Conservation (phyloP, 1,284 basidiomycete species). For the Rhodotorula sp. region DNA sequence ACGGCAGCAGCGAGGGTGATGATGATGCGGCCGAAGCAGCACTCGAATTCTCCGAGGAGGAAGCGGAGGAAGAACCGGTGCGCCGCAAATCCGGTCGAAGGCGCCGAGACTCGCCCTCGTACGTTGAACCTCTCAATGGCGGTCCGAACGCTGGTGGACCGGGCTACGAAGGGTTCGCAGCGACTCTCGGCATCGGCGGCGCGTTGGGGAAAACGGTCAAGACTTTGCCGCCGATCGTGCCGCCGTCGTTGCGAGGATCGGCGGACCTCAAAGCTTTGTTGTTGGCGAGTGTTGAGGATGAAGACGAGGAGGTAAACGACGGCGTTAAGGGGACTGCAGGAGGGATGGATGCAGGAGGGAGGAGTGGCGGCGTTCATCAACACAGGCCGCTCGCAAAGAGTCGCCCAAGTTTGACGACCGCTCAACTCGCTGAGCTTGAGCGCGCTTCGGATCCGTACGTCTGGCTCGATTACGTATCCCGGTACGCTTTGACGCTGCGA, state of each 20-base stretch:
- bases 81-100: not conserved
- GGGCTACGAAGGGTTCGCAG: no score
- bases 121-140: no score
- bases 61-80: not conserved
- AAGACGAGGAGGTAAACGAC: not conserved
- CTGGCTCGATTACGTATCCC: no score
- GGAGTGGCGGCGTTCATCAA: no score
- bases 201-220: not conserved
- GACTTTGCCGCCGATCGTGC: not conserved
- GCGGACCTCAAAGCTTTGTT: not conserved
- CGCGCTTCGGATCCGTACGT: conserved; percentile 13
- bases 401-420: not conserved
- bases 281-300: not conserved
- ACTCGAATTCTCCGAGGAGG: not conserved
- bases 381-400: not conserved
- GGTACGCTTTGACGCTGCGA: not conserved
- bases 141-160: no score
- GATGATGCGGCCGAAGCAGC: not conserved
- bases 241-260: not conserved
- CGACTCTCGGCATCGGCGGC: not conserved
- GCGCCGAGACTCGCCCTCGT: no score
- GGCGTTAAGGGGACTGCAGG: not conserved
- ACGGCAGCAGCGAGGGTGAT: not conserved
- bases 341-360: no score
- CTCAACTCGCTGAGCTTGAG: not conserved